Percentiles rank a stretch among this genome's conserved stretches.
phyloP scores from a whole-genome alignment of 2,329 filamentous ascomycete genomes.

The Magnaporthales sp. region DNA sequence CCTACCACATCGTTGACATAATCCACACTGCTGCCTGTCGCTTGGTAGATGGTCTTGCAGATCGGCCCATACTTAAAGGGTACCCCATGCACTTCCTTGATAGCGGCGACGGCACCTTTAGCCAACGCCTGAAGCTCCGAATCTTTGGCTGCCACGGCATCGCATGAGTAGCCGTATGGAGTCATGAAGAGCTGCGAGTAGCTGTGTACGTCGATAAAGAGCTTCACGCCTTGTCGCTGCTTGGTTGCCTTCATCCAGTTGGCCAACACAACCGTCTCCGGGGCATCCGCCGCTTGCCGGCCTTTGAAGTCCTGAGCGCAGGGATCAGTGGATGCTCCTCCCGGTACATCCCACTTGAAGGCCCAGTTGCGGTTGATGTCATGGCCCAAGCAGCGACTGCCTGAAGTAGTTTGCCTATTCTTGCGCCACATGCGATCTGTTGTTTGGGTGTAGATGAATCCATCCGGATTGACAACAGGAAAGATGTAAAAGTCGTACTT shows the following conservation, averaged over 20 bases:
- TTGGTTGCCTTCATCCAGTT: slow-evolving; percentile 23
- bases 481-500: slow-evolving; percentile 60
- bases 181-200: slow-evolving; percentile 53
- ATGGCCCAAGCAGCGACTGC: slow-evolving; percentile 42
- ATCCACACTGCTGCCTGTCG: slow-evolving; percentile 36
- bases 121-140: slow-evolving; percentile 40
- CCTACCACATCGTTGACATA: slow-evolving; percentile 32
- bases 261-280: slow-evolving; percentile 41
- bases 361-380: slow-evolving; percentile 46
- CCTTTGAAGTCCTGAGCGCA: slow-evolving; percentile 34
- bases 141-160: slow-evolving; percentile 33
- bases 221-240: slow-evolving; percentile 38
- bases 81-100: slow-evolving; percentile 32
- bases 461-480: slow-evolving; percentile 54
- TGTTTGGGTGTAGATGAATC: slow-evolving; percentile 50
- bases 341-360: slow-evolving; percentile 33
- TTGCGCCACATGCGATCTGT: slow-evolving; percentile 53
- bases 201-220: slow-evolving; percentile 58
- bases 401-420: slow-evolving; percentile 36
- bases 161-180: slow-evolving; percentile 56
- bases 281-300: slow-evolving; percentile 27
- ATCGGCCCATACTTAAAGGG: slow-evolving; percentile 38
- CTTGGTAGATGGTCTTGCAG: slow-evolving; percentile 54
- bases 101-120: slow-evolving; percentile 37
- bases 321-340: slow-evolving; percentile 34